These are phyloP conservation scores for Neurospora tetraspora DNA, from an alignment of 495 filamentous ascomycete genomes.

Conservation along the genomic window DNA sequence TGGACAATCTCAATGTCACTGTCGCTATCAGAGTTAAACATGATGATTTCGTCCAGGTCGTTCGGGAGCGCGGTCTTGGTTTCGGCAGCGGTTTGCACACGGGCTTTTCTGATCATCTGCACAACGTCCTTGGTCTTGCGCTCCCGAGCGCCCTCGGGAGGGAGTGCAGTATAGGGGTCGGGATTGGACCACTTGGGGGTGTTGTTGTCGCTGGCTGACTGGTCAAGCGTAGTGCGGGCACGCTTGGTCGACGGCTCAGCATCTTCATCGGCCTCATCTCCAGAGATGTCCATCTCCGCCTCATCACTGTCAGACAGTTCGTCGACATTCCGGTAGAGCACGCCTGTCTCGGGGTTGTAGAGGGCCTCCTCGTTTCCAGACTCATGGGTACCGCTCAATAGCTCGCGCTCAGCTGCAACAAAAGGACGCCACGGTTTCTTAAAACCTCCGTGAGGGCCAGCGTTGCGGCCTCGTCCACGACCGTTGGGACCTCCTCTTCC, in stretches of 20 bases:
- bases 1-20: constrained; percentile 11
- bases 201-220: constrained; percentile 30
- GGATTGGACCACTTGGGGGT: constrained; percentile 85
- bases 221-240: constrained; percentile 24
- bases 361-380: constrained; percentile 24
- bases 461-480: not conserved
- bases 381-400: constrained; percentile 26
- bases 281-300: constrained; percentile 53
- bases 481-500: not conserved
- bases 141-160: constrained; percentile 52
- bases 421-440: constrained; percentile 10
- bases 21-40: constrained; percentile 56
- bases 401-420: constrained; percentile 28
- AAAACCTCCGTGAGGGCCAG: not conserved
- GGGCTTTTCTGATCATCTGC: constrained; percentile 76
- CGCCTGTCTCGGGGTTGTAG: constrained; percentile 24
- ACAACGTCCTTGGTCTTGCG: constrained; percentile 73
- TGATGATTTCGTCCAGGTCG: constrained; percentile 67
- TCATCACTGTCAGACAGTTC: constrained; percentile 67
- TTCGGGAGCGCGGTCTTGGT: constrained; percentile 49
- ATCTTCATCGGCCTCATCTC: constrained; percentile 41
- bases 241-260: constrained; percentile 41
- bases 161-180: constrained; percentile 78
- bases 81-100: constrained; percentile 38
- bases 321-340: constrained; percentile 39